phyloP scores from a whole-genome alignment of 129 eudicot genomes.

The Flaveria bidentis region DNA sequence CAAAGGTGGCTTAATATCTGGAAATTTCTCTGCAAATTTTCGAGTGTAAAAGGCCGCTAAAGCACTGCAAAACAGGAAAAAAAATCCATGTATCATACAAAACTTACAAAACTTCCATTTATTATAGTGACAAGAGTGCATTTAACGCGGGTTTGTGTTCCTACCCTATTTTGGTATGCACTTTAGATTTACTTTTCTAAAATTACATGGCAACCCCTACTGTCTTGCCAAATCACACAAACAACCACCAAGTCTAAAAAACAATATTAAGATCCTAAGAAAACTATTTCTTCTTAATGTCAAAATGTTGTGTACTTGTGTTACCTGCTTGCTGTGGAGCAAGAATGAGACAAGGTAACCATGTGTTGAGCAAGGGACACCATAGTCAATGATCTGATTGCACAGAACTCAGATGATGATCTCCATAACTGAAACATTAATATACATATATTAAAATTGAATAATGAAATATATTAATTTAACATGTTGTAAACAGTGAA shows the following conservation, averaged over 20 bases:
- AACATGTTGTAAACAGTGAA: not conserved
- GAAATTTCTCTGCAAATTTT: conserved; percentile 76
- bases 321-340: conserved; percentile 86
- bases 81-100: conserved; percentile 1
- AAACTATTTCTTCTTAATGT: not conserved
- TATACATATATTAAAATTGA: conserved; percentile 18
- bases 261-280: not conserved
- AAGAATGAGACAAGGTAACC: conserved; percentile 80
- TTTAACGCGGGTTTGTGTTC: not conserved
- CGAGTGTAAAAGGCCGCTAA: conserved; percentile 93
- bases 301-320: not conserved
- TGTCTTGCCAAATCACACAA: conserved; percentile 17
- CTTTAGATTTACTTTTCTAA: not conserved
- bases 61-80: conserved; percentile 61
- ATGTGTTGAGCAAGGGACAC: conserved; percentile 95
- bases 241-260: conserved; percentile 2
- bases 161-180: not conserved
- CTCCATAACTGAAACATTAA: conserved; percentile 81
- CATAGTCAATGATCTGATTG: conserved; percentile 87
- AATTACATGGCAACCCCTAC: conserved; percentile 11
- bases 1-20: conserved; percentile 82
- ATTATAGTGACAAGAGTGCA: not conserved
- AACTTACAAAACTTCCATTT: not conserved
- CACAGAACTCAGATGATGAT: conserved; percentile 91
- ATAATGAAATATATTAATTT: not conserved